Evolutionary conservation across 1,139 yeast species (phyloP).

Genomic region (Yamadazyma friedrichii): DNA sequence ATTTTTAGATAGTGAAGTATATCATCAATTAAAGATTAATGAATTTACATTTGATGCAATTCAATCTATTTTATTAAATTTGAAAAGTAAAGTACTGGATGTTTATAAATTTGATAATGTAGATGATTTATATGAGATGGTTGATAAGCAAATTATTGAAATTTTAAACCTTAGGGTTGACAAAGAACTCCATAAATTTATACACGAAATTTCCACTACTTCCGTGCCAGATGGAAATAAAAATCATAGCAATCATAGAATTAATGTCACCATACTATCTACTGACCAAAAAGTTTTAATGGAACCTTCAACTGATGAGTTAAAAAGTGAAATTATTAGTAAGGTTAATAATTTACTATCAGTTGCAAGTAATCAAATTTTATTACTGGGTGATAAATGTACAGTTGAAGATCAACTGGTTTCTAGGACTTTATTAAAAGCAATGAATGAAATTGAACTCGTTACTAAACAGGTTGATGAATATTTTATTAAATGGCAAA

Average conservation of each 20-base stretch:
- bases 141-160: slow-evolving; percentile 39
- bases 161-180: slow-evolving; percentile 16
- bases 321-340: slow-evolving; percentile 19
- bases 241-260: background rate
- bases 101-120: slow-evolving; percentile 44
- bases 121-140: slow-evolving; percentile 30
- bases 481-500: slow-evolving; percentile 53
- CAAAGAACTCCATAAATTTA: background rate
- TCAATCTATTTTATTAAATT: slow-evolving; percentile 18
- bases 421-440: background rate
- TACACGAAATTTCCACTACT: slow-evolving; percentile 15
- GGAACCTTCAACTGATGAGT: slow-evolving; percentile 25
- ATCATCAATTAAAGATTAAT: slow-evolving; percentile 27
- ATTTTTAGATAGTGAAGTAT: slow-evolving; percentile 16
- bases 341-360: background rate
- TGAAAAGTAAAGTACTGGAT: slow-evolving; percentile 44
- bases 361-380: background rate
- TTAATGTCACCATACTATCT: slow-evolving; percentile 33
- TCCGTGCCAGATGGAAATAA: background rate
- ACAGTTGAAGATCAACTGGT: background rate
- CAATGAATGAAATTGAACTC: slow-evolving; percentile 11
- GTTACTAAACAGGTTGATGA: slow-evolving; percentile 14
- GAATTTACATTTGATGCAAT: slow-evolving; percentile 23
- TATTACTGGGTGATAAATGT: background rate
- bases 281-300: slow-evolving; percentile 44